phyloP scores from a whole-genome alignment of 108 stramenopile genomes.

The Pseudonitzschia multiseries region DNA sequence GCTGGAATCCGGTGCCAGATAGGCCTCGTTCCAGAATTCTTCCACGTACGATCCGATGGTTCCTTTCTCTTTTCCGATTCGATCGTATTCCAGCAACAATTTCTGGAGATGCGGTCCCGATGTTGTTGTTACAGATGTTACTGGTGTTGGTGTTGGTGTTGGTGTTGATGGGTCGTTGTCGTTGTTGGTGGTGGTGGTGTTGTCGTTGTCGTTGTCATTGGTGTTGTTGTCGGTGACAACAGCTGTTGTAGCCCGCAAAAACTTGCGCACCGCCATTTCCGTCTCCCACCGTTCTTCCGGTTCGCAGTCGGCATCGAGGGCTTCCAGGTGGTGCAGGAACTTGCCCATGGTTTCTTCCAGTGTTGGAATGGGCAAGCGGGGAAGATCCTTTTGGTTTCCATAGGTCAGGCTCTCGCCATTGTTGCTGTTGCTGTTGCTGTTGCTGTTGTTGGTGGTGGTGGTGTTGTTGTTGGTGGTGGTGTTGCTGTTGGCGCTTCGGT shows the following conservation, averaged over 20 bases:
- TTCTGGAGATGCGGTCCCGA: slow-evolving; percentile 68
- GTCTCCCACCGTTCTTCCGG: slow-evolving; percentile 7
- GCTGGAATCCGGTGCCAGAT: slow-evolving; percentile 74
- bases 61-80: slow-evolving; percentile 43
- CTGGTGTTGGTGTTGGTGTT: not conserved
- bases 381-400: slow-evolving; percentile 46
- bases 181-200: slow-evolving; percentile 24
- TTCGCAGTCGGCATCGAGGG: slow-evolving; percentile 53
- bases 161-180: slow-evolving; percentile 32
- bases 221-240: too few relatives aligned
- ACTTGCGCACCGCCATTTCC: slow-evolving; percentile 17
- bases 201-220: not conserved
- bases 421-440: slow-evolving; percentile 1
- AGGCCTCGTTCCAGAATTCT: slow-evolving; percentile 88
- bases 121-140: slow-evolving; percentile 3
- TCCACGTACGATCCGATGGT: slow-evolving; percentile 76
- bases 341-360: slow-evolving; percentile 74
- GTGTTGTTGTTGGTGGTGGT: not conserved
- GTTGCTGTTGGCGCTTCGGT: not conserved
- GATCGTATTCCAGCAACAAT: slow-evolving; percentile 70
- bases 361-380: slow-evolving; percentile 76
- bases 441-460: not conserved
- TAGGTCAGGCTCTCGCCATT: slow-evolving; percentile 38
- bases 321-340: slow-evolving; percentile 46
- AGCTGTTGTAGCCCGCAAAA: slow-evolving; percentile 24